Percentiles rank a stretch among this genome's conserved stretches.
Evolutionary conservation across 805 yeast genomes (phyloP).

Genomic region (Kockiozyma suomiensis): DNA sequence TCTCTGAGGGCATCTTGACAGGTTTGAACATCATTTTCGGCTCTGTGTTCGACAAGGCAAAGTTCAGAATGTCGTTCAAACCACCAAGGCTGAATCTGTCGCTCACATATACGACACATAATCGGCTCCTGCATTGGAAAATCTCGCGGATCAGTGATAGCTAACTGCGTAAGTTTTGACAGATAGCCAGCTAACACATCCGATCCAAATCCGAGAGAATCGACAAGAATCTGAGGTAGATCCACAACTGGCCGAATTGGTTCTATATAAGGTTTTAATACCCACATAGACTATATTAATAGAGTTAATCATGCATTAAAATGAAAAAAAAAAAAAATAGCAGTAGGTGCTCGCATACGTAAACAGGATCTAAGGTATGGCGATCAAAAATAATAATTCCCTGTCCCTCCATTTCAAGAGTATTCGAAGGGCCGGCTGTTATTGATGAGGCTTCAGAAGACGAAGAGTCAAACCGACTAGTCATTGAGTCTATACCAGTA

Average conservation of each 20-base stretch:
- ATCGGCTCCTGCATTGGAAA: conserved; percentile 40
- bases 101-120: conserved; percentile 90
- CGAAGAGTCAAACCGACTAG: background rate
- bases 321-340: background rate
- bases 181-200: conserved; percentile 79
- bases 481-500: background rate
- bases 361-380: conserved; percentile 61
- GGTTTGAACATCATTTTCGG: conserved; percentile 72
- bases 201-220: conserved; percentile 84
- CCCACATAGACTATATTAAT: conserved; percentile 74
- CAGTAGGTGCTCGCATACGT: conserved; percentile 40
- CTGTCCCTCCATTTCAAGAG: conserved; percentile 80
- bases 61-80: conserved; percentile 86
- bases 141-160: conserved; percentile 58
- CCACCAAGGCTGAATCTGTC: conserved; percentile 94
- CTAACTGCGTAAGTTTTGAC: conserved; percentile 61
- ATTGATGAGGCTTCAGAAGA: background rate
- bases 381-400: conserved; percentile 79
- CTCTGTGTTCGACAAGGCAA: conserved; percentile 81
- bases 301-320: conserved; percentile 17
- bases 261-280: conserved; percentile 73
- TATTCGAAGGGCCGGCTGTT: background rate
- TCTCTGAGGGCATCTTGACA: conserved; percentile 78
- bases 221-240: conserved; percentile 69
- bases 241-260: conserved; percentile 64